phyloP scores from a whole-genome alignment of 2,329 filamentous ascomycete genomes.

The Phaeomoniella chlamydospora region DNA sequence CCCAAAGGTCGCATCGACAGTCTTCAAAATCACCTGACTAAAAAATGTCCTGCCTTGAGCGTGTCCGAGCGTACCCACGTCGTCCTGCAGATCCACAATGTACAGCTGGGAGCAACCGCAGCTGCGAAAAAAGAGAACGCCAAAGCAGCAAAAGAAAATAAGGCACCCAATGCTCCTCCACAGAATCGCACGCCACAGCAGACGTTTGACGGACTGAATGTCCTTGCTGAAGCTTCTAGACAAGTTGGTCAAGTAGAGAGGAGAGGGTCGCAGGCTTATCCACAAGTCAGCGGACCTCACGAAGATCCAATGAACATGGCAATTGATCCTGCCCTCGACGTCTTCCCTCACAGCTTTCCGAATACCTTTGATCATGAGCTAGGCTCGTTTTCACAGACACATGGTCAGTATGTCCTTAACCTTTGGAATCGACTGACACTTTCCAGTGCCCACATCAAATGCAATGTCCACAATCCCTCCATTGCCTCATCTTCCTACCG shows the following conservation, averaged over 20 bases:
- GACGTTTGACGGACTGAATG: constrained; percentile 69
- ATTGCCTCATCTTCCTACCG: neutral
- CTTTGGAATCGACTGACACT: constrained; percentile 3
- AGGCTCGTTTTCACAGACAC: neutral
- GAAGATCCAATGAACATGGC: constrained; percentile 2
- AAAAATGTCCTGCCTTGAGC: constrained; percentile 70
- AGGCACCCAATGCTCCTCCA: constrained; percentile 23
- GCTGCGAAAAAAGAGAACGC: constrained; percentile 16
- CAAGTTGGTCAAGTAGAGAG: constrained; percentile 46
- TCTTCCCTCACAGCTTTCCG: constrained; percentile 6
- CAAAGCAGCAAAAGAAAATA: constrained; percentile 20
- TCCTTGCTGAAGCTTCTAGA: constrained; percentile 74
- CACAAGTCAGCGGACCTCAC: constrained; percentile 2
- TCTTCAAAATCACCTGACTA: constrained; percentile 66
- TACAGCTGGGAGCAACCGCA: constrained; percentile 37
- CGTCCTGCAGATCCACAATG: constrained; percentile 56
- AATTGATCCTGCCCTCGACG: constrained; percentile 2
- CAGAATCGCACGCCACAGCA: constrained; percentile 29
- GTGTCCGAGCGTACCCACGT: constrained; percentile 62
- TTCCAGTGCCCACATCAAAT: constrained; percentile 2
- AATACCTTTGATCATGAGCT: constrained; percentile 3
- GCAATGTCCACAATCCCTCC: neutral
- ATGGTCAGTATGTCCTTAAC: neutral
- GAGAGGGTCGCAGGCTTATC: constrained; percentile 1
- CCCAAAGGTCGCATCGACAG: constrained; percentile 80